Evolutionary conservation across 2,329 filamentous ascomycete species (phyloP).

Genomic region (Hypoxylon sp.): DNA sequence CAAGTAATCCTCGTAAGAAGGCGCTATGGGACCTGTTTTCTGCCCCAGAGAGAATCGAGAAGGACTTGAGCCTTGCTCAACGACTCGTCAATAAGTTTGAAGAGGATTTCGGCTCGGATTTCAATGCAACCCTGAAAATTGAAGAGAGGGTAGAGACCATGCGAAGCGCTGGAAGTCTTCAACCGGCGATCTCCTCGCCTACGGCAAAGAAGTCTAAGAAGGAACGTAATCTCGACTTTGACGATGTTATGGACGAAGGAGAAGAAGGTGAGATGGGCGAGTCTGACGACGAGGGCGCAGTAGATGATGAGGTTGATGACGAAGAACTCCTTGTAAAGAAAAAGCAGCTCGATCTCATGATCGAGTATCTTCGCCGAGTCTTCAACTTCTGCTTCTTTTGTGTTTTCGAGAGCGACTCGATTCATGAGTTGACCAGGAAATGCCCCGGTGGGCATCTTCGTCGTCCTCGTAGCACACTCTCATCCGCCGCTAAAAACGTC

Average conservation of each 20-base stretch:
- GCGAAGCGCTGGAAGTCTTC: conserved; percentile 79
- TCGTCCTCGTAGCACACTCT: conserved; percentile 86
- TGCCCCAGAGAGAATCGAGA: conserved; percentile 90
- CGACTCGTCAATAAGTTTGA: conserved; percentile 88
- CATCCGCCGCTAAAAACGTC: conserved; percentile 83
- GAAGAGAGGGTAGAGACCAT: conserved; percentile 89
- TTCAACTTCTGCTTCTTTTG: conserved; percentile 99
- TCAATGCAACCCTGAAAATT: conserved; percentile 82
- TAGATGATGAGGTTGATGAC: conserved; percentile 87
- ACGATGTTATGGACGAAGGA: conserved; percentile 71
- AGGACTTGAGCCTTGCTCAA: conserved; percentile 85
- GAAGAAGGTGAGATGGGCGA: conserved; percentile 77
- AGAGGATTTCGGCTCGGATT: conserved; percentile 80
- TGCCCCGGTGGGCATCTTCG: conserved; percentile 97
- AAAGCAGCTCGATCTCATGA: conserved; percentile 94
- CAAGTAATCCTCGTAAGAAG: conserved; percentile 88
- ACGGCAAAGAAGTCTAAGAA: conserved; percentile 72
- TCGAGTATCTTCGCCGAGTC: conserved; percentile 95
- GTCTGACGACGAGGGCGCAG: conserved; percentile 83
- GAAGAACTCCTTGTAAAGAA: conserved; percentile 92
- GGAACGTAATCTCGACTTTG: conserved; percentile 68
- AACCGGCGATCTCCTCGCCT: conserved; percentile 69
- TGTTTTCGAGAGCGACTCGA: conserved; percentile 97
- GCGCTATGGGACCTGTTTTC: conserved; percentile 97
- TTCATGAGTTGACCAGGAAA: conserved; percentile 94